Conservation (phyloP, 2,329 filamentous ascomycete genomes). For the Cytospora leucostoma region DNA sequence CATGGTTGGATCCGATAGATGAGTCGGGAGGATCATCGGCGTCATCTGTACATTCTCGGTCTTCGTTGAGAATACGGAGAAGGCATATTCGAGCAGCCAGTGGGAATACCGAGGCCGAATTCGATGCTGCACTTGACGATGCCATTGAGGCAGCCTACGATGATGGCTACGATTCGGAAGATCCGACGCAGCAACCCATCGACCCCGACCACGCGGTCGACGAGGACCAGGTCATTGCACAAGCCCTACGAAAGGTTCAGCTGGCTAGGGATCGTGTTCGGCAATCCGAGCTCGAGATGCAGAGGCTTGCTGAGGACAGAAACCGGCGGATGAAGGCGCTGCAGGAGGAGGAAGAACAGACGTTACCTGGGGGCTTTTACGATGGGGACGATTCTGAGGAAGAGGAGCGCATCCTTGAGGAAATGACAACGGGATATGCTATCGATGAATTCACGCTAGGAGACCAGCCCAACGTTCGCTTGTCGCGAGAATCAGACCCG, state of each 20-base stretch:
- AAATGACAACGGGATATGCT: conserved; percentile 81
- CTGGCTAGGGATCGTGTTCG: conserved; percentile 74
- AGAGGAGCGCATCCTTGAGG: conserved; percentile 78
- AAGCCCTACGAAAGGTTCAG: conserved; percentile 68
- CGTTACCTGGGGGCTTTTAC: conserved; percentile 57
- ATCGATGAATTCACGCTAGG: conserved; percentile 83
- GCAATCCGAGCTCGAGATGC: conserved; percentile 71
- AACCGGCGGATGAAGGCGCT: conserved; percentile 51
- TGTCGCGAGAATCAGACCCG: conserved; percentile 79
- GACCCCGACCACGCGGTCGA: conserved; percentile 30
- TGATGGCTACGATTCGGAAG: conserved; percentile 71
- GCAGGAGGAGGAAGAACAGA: conserved; percentile 47
- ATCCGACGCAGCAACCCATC: conserved; percentile 23
- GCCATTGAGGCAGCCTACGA: conserved; percentile 96
- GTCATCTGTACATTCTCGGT: conserved; percentile 79
- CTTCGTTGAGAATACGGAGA: conserved; percentile 68
- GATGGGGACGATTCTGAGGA: conserved; percentile 67
- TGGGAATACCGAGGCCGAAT: conserved; percentile 80
- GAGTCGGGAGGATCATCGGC: conserved; percentile 80
- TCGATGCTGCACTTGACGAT: conserved; percentile 90
- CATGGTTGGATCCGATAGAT: conserved; percentile 93
- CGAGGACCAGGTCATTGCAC: conserved; percentile 49
- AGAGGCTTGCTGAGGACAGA: conserved; percentile 60
- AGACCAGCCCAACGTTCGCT: conserved; percentile 61
- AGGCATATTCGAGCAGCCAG: conserved; percentile 70